Conservation (phyloP, 2,329 filamentous ascomycete genomes). For the Byssochlamys sp. region DNA sequence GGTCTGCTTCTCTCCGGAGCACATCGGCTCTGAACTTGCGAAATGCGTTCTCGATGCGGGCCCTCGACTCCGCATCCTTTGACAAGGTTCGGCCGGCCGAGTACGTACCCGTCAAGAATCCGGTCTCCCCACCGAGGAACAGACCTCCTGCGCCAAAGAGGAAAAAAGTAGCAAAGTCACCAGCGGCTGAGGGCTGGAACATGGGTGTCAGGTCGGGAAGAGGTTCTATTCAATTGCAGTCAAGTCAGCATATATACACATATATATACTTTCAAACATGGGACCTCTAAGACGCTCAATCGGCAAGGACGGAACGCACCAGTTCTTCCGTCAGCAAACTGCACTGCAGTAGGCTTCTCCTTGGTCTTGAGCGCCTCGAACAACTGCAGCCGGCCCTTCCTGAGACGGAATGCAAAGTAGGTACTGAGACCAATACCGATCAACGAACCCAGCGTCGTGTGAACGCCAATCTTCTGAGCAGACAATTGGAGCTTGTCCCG, state of each 20-base stretch:
- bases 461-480: slow-evolving; percentile 44
- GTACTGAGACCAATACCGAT: slow-evolving; percentile 52
- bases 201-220: slow-evolving; percentile 53
- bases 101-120: slow-evolving; percentile 49
- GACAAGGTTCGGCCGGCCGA: slow-evolving; percentile 46
- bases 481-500: slow-evolving; percentile 49
- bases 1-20: slow-evolving; percentile 50
- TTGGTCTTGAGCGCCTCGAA: slow-evolving; percentile 53
- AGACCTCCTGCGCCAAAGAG: slow-evolving; percentile 54
- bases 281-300: not conserved
- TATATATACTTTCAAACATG: slow-evolving; percentile 1
- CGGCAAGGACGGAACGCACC: slow-evolving; percentile 28
- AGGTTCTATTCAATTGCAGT: slow-evolving; percentile 35
- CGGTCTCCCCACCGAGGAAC: slow-evolving; percentile 54
- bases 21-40: slow-evolving; percentile 54
- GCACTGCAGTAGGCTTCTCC: slow-evolving; percentile 53
- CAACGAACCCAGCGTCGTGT: slow-evolving; percentile 50
- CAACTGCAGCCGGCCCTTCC: slow-evolving; percentile 47
- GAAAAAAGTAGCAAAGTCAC: slow-evolving; percentile 54
- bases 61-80: slow-evolving; percentile 44
- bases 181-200: slow-evolving; percentile 48
- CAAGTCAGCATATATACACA: not conserved
- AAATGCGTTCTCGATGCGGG: slow-evolving; percentile 55
- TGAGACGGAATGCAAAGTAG: slow-evolving; percentile 48
- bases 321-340: slow-evolving; percentile 52